phyloP scores from a whole-genome alignment of 495 filamentous ascomycete species.

The Xylaria curta region DNA sequence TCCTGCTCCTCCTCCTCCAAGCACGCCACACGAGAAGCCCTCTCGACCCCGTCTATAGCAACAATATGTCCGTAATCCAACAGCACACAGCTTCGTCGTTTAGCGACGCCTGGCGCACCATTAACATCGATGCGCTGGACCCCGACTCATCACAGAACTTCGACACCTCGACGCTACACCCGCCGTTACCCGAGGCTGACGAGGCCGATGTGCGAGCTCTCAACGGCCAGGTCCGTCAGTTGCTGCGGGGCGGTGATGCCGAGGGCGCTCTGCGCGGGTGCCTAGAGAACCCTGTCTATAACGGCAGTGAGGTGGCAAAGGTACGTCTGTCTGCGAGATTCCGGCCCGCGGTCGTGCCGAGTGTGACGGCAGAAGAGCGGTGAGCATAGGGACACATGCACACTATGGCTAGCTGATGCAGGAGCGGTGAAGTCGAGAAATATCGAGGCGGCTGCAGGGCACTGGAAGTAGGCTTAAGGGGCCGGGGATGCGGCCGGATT shows the following conservation, averaged over 20 bases:
- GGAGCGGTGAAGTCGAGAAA: conserved; percentile 19
- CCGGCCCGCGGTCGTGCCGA: conserved; percentile 6
- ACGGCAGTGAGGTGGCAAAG: conserved; percentile 74
- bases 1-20: not conserved
- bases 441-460: not conserved
- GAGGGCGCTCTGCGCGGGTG: conserved; percentile 82
- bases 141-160: conserved; percentile 90
- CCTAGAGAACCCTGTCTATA: conserved; percentile 70
- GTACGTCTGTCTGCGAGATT: conserved; percentile 43
- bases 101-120: conserved; percentile 79
- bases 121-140: conserved; percentile 89
- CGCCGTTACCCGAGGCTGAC: conserved; percentile 68
- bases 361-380: conserved; percentile 26
- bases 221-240: conserved; percentile 79
- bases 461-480: conserved; percentile 12
- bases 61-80: conserved; percentile 63
- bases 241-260: conserved; percentile 81
- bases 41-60: conserved; percentile 19
- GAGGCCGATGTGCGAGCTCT: conserved; percentile 75
- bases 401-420: not conserved
- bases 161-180: conserved; percentile 77
- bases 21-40: conserved; percentile 24
- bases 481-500: conserved; percentile 8
- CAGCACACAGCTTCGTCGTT: conserved; percentile 58
- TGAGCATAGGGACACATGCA: conserved; percentile 20